A percentile compares a stretch with the other conserved stretches of the same genome.
Evolutionary conservation across 1,139 yeast genomes (phyloP).

Genomic region (Sugiyamaella grinbergsii): DNA sequence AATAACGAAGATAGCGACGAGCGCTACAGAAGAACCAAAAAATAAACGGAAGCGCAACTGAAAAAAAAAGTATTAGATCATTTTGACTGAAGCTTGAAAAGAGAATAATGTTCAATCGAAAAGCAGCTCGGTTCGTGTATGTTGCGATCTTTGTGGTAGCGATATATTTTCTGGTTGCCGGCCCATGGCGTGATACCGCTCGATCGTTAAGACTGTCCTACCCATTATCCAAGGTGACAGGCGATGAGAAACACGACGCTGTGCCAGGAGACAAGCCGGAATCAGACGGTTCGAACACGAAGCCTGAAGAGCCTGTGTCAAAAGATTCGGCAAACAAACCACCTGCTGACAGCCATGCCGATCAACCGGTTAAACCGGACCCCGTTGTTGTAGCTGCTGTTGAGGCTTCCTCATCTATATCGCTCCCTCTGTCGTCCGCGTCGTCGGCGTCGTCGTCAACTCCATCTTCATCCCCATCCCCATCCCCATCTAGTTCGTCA

Average conservation of each 20-base stretch:
- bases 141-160: conserved; percentile 7
- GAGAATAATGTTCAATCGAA: conserved; percentile 7
- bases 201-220: conserved; percentile 8
- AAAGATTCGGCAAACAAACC: too few species aligned
- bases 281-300: neutral
- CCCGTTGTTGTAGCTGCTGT: too few species aligned
- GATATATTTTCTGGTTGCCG: conserved; percentile 4
- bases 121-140: conserved; percentile 12
- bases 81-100: too few species aligned
- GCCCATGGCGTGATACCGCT: conserved; percentile 14
- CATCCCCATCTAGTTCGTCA: neutral
- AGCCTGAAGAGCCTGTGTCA: too few species aligned
- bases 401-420: too few species aligned
- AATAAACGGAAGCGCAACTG: too few species aligned
- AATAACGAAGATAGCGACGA: too few species aligned
- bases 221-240: neutral
- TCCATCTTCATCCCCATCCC: neutral
- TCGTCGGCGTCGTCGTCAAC: neutral
- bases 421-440: too few species aligned
- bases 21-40: too few species aligned
- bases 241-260: neutral
- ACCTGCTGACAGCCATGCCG: neutral
- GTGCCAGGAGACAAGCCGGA: neutral
- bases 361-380: neutral
- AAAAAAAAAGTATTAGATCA: too few species aligned